These are phyloP conservation scores for Nothopassalora personata DNA, from an alignment of 2,329 filamentous ascomycete genomes.

Conservation along the genomic window DNA sequence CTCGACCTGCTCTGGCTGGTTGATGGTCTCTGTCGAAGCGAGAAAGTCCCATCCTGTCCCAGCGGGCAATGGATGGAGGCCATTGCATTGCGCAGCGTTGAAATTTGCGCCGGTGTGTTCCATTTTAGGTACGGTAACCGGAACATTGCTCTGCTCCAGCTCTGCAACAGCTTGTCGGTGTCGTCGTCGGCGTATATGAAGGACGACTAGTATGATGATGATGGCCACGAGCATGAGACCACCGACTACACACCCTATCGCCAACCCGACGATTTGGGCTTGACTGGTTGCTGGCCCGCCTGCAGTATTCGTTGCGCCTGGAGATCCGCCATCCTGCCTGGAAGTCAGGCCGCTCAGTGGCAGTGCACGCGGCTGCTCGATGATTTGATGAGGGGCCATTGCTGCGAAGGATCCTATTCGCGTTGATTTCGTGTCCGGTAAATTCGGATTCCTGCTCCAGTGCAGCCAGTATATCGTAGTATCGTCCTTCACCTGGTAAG, in stretches of 20 bases:
- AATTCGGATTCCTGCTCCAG: background rate
- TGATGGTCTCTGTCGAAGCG: constrained; percentile 36
- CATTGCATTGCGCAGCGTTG: constrained; percentile 15
- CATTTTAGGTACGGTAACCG: constrained; percentile 14
- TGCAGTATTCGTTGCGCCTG: background rate
- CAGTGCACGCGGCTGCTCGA: constrained; percentile 5
- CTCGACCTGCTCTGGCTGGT: constrained; percentile 14
- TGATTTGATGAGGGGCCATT: constrained; percentile 2
- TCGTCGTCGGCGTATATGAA: constrained; percentile 18
- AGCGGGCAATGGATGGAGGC: constrained; percentile 18
- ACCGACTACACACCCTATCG: constrained; percentile 25
- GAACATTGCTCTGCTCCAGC: constrained; percentile 21
- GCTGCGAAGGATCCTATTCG: background rate
- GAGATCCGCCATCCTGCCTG: background rate
- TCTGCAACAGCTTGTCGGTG: constrained; percentile 25
- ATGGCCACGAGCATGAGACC: constrained; percentile 20
- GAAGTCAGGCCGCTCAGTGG: background rate
- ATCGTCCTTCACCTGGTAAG: background rate
- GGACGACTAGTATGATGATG: constrained; percentile 22
- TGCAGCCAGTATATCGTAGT: background rate
- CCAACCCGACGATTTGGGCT: constrained; percentile 21
- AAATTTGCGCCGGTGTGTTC: constrained; percentile 19
- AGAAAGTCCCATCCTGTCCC: constrained; percentile 39
- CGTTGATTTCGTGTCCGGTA: background rate
- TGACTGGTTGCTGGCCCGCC: background rate